Evolutionary conservation across 2,329 filamentous ascomycete species (phyloP), one percentile per base, ranked within the genome.

Genomic region (Pseudogymnoascus sp.): DNA sequence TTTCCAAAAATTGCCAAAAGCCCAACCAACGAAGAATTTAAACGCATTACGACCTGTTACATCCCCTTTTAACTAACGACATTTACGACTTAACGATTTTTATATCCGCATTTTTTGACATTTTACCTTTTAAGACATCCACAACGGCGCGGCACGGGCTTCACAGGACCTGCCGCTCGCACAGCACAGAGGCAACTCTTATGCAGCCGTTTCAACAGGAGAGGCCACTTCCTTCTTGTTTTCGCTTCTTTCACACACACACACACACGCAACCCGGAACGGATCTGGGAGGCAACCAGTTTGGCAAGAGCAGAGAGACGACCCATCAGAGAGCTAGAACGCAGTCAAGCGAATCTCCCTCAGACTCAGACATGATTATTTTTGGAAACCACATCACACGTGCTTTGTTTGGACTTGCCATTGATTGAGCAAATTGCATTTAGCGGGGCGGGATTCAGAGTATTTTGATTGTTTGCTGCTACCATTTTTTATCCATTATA

Each of bases 181-280:
- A 64, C 61, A 67, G 64, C 62, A 60, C 26, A 59, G 70, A 71
- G 70, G 70, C 70, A 67, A 71, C 70, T 71, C 68, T 44, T 39
- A 65, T 63, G 60, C 35, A 57, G 68, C 69, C 64, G 66, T 71
- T 69, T 60, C 66, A 68, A 68, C 37, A 64, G 65, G 66, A 65
- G 67, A 65, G 64, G 64, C 50, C 63, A 58, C 60, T 67, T 64
- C 66, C 47, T 61, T 47, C 26, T 59, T 59, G 57, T 54, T 54
- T 54, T 54, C 47, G 47, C 47, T 54, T 54, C 47, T 26, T 31
- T 17, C 5, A 26, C 13, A 31, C 24, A 13, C 41, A 50, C 21
- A 21, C 21, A 21, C 21, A 21, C 21, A 4, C 21, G 21, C 21
- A n/a, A 17, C 41, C 24, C 39, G 39, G 24, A n/a, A 31, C 13